phyloP scores from a whole-genome alignment of 306 rosid species.

The Prunus armeniaca region DNA sequence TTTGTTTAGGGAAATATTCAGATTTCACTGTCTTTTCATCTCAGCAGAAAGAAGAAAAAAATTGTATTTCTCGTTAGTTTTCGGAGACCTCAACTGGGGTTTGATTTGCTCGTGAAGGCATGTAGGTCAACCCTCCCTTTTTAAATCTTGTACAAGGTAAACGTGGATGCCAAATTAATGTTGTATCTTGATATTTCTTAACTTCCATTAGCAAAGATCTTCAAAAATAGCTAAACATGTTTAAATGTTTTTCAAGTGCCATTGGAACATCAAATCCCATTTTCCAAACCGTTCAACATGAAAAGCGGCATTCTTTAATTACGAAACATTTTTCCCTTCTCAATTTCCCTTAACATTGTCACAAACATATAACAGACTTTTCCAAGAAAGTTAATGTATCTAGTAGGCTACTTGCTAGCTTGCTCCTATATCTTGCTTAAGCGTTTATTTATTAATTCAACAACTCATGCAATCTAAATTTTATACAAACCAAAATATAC shows the following conservation, averaged over 20 bases:
- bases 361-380: too few species aligned
- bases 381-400: too few species aligned
- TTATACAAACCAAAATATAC: background rate
- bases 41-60: background rate
- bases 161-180: background rate
- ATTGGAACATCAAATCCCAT: background rate
- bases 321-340: too few species aligned
- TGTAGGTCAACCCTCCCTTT: background rate
- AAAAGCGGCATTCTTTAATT: too few species aligned
- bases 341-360: too few species aligned
- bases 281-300: too few species aligned
- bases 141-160: background rate
- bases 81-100: background rate
- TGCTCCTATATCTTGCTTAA: too few species aligned
- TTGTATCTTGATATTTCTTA: background rate
- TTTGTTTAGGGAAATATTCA: background rate
- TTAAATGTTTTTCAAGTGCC: background rate
- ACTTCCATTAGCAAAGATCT: background rate
- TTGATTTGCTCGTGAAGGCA: background rate
- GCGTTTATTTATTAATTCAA: background rate
- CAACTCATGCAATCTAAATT: background rate
- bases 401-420: too few species aligned
- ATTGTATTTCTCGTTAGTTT: background rate
- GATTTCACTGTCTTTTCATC: too few species aligned
- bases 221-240: background rate